Conservation (phyloP, 1,284 basidiomycete species). For the Lentinula novae-zelandiae region DNA sequence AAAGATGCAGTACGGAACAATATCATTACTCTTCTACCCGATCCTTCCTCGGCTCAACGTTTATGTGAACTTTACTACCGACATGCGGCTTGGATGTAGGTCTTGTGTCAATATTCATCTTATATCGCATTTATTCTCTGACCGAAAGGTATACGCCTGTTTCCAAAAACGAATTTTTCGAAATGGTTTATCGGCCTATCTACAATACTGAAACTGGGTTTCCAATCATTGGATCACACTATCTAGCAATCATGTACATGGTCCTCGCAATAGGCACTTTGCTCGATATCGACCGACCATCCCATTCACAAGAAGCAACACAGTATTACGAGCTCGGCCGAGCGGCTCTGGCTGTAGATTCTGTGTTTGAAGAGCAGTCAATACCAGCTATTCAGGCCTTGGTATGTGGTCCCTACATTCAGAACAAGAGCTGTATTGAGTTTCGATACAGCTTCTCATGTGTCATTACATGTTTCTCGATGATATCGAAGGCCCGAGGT, state of each 20-base stretch:
- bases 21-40: conserved; percentile 46
- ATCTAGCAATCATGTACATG: conserved; percentile 40
- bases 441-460: conserved; percentile 52
- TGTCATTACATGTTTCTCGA: conserved; percentile 69
- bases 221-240: conserved; percentile 44
- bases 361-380: conserved; percentile 59
- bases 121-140: not conserved
- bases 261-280: conserved; percentile 45
- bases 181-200: conserved; percentile 46
- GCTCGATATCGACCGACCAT: conserved; percentile 45
- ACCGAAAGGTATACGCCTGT: conserved; percentile 58
- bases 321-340: conserved; percentile 59
- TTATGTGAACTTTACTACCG: conserved; percentile 53
- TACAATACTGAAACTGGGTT: conserved; percentile 40
- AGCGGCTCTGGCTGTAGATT: conserved; percentile 55
- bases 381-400: conserved; percentile 61
- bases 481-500: conserved; percentile 61
- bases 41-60: conserved; percentile 35
- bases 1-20: conserved; percentile 42
- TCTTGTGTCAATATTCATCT: conserved; percentile 18
- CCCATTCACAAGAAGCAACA: conserved; percentile 47
- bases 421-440: not conserved
- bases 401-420: conserved; percentile 32
- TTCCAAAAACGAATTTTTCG: conserved; percentile 49
- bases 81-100: conserved; percentile 68